Percentiles rank a stretch among this genome's conserved stretches.
Evolutionary conservation across 441 rosid genomes (phyloP).

Genomic region (Metrosideros polymorpha): DNA sequence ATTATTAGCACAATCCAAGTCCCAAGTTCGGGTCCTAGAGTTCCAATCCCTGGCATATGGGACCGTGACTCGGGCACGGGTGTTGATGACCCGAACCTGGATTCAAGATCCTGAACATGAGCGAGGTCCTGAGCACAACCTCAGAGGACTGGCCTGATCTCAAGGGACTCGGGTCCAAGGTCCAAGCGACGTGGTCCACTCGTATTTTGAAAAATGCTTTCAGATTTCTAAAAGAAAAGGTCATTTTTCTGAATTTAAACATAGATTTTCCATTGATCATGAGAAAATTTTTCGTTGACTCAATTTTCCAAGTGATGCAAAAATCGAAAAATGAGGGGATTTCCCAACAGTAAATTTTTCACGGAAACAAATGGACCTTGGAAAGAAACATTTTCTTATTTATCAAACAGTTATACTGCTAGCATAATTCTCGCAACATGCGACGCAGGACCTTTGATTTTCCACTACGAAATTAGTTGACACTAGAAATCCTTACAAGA

Average conservation of each 20-base stretch:
- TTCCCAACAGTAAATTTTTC: no score
- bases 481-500: neutral
- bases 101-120: neutral
- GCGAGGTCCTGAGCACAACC: neutral
- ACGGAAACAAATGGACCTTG: no score
- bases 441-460: neutral
- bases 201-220: no score
- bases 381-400: neutral
- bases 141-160: no score
- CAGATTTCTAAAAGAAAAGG: no score
- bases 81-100: rapidly evolving
- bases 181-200: no score
- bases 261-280: neutral
- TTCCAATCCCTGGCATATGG: neutral
- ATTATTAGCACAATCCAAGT: neutral
- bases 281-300: no score
- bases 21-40: neutral
- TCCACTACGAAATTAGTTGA: neutral
- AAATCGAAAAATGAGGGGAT: no score
- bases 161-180: no score
- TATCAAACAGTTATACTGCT: neutral
- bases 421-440: neutral
- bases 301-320: no score
- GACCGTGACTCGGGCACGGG: neutral
- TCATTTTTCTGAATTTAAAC: no score